Evolutionary conservation across 2,329 filamentous ascomycete genomes (phyloP).

Genomic region (Rhexocercosporidium sp.): DNA sequence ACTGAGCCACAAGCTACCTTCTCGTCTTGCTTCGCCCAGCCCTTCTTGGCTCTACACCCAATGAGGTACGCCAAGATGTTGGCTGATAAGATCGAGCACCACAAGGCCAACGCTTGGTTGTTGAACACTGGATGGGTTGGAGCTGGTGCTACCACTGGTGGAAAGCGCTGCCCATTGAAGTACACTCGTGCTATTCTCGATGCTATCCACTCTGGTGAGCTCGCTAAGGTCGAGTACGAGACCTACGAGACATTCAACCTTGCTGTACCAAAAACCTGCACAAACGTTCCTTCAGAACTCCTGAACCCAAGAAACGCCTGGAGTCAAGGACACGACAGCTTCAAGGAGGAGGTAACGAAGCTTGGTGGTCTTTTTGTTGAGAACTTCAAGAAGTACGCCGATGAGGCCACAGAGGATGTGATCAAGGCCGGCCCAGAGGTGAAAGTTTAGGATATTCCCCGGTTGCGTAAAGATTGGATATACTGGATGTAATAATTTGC

Average conservation of each 20-base stretch:
- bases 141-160: slow-evolving; percentile 86
- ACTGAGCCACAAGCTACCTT: slow-evolving; percentile 98
- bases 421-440: slow-evolving; percentile 65
- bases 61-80: slow-evolving; percentile 99
- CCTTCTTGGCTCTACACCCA: slow-evolving; percentile 97
- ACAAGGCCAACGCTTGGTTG: slow-evolving; percentile 97
- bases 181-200: slow-evolving; percentile 99
- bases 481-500: slow-evolving; percentile 25
- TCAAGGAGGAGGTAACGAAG: slow-evolving; percentile 88
- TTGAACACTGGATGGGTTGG: slow-evolving; percentile 99
- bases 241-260: slow-evolving; percentile 97
- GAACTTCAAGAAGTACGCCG: slow-evolving; percentile 97
- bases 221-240: slow-evolving; percentile 92
- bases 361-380: slow-evolving; percentile 88
- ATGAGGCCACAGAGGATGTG: slow-evolving; percentile 80
- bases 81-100: slow-evolving; percentile 93
- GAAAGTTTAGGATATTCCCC: slow-evolving; percentile 26
- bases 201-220: slow-evolving; percentile 95
- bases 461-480: not conserved
- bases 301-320: slow-evolving; percentile 95
- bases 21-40: slow-evolving; percentile 98
- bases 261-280: slow-evolving; percentile 89
- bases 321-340: slow-evolving; percentile 81
- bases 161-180: slow-evolving; percentile 96
- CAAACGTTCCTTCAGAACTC: slow-evolving; percentile 86